These are phyloP conservation scores for Bretziella fagacearum DNA, from an alignment of 2,329 filamentous ascomycete species.

Conservation along the genomic window DNA sequence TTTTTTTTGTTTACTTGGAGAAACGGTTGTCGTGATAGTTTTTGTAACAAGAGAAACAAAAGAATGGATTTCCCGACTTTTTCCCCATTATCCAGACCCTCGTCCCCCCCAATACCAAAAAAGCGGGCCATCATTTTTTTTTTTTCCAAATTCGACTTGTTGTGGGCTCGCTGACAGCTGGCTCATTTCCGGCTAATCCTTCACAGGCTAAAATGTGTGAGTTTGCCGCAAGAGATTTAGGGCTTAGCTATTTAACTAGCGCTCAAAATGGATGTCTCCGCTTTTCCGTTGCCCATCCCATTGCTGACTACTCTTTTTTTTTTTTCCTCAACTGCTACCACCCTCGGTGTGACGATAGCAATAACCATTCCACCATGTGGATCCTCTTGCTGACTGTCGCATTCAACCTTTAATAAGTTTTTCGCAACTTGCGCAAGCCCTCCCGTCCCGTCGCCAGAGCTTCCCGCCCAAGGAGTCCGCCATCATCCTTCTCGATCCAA, in stretches of 20 bases:
- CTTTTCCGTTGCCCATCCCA: no score
- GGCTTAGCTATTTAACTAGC: no score
- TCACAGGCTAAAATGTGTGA: no score
- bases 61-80: slow-evolving; percentile 9
- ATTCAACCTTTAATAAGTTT: no score
- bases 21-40: slow-evolving; percentile 21
- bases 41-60: slow-evolving; percentile 6
- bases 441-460: no score
- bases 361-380: no score
- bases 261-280: no score
- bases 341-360: no score
- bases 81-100: slow-evolving; percentile 5
- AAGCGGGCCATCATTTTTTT: neutral
- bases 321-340: no score
- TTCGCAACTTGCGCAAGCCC: no score
- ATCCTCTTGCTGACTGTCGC: no score
- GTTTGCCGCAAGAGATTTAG: slow-evolving; percentile 20
- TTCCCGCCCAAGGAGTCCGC: neutral
- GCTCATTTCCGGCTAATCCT: slow-evolving; percentile 6
- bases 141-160: neutral
- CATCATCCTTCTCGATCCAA: neutral
- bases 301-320: no score
- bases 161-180: slow-evolving; percentile 7
- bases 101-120: neutral
- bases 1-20: slow-evolving; percentile 9